Evolutionary conservation across 2,329 filamentous ascomycete genomes (phyloP), one percentile per base, ranked within the genome.

Genomic region (Paecilomyces sp.): DNA sequence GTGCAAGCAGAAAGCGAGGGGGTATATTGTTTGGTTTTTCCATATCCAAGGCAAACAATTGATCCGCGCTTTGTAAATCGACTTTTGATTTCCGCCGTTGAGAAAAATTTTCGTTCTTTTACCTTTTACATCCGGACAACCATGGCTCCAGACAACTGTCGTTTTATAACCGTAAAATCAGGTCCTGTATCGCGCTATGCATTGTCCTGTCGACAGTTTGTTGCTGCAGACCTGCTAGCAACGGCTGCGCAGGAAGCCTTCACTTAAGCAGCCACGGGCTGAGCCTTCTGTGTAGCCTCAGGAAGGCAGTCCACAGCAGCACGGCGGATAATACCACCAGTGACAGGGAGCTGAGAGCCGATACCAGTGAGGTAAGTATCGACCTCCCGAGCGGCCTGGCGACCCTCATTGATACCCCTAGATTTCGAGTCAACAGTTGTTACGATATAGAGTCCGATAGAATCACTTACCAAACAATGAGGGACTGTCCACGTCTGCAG

Each of bases 321-420:
- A 57, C 87, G 87, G 81, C 93, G 94, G 65, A 96, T 83, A 67
- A 97, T 96, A 74, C 93, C 93, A 72, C 93, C 93, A 34, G 92
- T 96, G 58, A 96, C 89, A 9, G 93, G 93, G 55, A 97, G 84
- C 70, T 84, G 85, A 60, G 90, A 92, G 71, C 85, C 81, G 58
- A 79, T 84, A 63, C 88, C 85, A 76, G 90, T 90, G 53, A 97
- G 88, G 82, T 86, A 96, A 57, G 91, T 77, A 75, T 97, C 93
- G 59, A 97, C 89, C 76, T 97, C 92, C 63, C 93, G 89, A 69
- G 93, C 93, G 68, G 89, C 88, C 80, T 94, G 90, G 68, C 93
- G 90, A 70, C 93, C 93, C 79, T 97, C 93, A 74, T 97, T 97
- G 82, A 97, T 97, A 74, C 92, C 93, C 89, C 87, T 89, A 64